Evolutionary conservation across 306 rosid species (phyloP), one percentile per base, ranked within the genome.

Genomic region (Cicer arietinum): DNA sequence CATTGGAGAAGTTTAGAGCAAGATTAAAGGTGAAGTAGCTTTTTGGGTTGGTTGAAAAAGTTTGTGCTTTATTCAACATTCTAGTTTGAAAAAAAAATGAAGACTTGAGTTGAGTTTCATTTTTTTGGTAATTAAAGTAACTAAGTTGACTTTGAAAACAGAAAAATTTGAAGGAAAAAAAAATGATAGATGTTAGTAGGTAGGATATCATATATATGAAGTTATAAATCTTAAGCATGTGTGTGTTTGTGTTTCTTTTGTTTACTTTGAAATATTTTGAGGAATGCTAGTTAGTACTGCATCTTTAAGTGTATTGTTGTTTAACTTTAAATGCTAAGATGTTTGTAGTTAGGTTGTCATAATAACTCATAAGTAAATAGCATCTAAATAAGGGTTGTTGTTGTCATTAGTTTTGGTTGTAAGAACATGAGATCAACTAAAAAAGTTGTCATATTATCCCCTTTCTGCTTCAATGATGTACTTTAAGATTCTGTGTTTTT

Each of bases 21-120:
- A 83, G 84, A 58, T 79, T 77, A 57, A 81, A 76, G 81, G 83
- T 51, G 79, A 79, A 73, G 50, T 73, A 63, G 77, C 77, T 79
- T 72, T 83, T 75, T 25, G 56, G 53, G 75, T 80, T 41, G 73
- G 77, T 72, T 85, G 60, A 37, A 64, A 84, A 79, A 79, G 73
- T 84, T 82, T 82, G 44, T 84, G 64, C 80, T 59, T 78, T 45
- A 54, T 56, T 78, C 74, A 69, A 78, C 77, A 76, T 84, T 80
- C 70, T 77, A 71, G 71, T 84, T 77, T 45, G 48, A 69, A 68
- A 70, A 13, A 41, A 44, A 54, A 54, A 54, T 76, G 42, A 68
- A 75, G 81, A 65, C 80, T 85, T 80, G 81, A 44, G 61, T 64
- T 74, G 43, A 44, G 64, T 63, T 77, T 70, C 47, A 14, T 39